Base-by-base conservation (phyloP, 2,329 filamentous ascomycete genomes). In the Phaeosphaeriaceae sp. region DNA sequence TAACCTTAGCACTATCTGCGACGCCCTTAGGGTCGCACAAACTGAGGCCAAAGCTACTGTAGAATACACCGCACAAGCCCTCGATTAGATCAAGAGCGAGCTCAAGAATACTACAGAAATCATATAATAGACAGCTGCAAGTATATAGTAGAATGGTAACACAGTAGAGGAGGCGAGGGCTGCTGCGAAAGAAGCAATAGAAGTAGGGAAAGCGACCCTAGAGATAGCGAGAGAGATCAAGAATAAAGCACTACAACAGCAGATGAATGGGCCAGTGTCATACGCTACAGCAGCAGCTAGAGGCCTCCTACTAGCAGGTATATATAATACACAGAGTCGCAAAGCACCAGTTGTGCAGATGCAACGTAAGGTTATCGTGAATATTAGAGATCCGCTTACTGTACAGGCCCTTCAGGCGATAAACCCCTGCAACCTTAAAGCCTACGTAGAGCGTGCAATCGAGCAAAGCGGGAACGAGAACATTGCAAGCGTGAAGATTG, bases 401-500 rank as follows among this genome's bases (percentile, higher is more conserved):
- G 21, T 60, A 51, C 41, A 57, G 32, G 54, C 51, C 44, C 48
- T 56, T 16, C 30, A 50, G 29, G 50, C 47, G 16, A 54, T 58
- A 32, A 61, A 58, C 28, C 35, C 44, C 1, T 30, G 50, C 12
- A 56, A 56, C 23, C 38, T 56, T n/a, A 61, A 60, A 42, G 28
- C 38, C 20, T 37, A 60, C 50, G 45, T 61, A 11, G 32, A 62
- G 18, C 46, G 46, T 41, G 52, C 56, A 18, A 58, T 54, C 15
- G 43, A 51, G 26, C 39, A 62, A 16, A 54, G 56, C 42, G 48
- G 53, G 20, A 60, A 62, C 21, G 37, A 53, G 46, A 51, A 62
- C 32, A 52, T 60, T 47, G 50, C 13, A 11, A 55, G 36, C 30
- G 20, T 58, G 4, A 62, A 52, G 46, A 50, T 60, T 15, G 30